Base-by-base conservation (phyloP, 2,329 filamentous ascomycete genomes). In the Sporothrix dimorphospora region DNA sequence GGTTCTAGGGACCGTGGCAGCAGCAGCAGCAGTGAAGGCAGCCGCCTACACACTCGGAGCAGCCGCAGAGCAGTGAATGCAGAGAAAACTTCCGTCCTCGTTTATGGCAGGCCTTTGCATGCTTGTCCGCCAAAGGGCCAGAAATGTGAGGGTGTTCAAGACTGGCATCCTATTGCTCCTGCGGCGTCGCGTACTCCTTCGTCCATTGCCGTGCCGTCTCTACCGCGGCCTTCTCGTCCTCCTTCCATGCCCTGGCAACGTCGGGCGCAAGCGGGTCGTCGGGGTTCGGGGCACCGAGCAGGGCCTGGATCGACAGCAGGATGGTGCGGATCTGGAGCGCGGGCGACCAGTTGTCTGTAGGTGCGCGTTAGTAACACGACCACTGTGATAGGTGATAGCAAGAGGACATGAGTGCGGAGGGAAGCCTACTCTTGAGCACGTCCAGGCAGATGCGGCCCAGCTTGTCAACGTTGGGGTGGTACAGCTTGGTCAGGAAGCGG, bases 261-360 rank as follows among this genome's bases (percentile, higher is more conserved):
- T 99, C 95, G 79, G 97, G 97, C 67, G 96, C 97, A 55, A 99
- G 89, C n/a, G 96, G 97, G 79, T 99, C 96, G 79, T 99, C 96
- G 40, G 97, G 96, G 82, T 99, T 99, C 16, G 96, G 96, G 6
- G 96, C 95, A 59, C 96, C 96, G 16, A 99, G 90, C 30, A 99
- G 88, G 68, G 96, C 96, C 82, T 99, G 97, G 80, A 99, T 99
- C 11, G 95, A 98, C 71, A 99, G 90, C n/a, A 99, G 89, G 76
- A 99, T 99, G 7, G 96, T 99, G 75, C 96, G 91, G 80, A 99
- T 99, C 83, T 99, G 96, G 42, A 99, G 89, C 16, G 97, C 96
- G 5, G 96, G 96, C 27, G 95, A 98, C 96, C 96, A 99, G 87
- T 99, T 99, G 81, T 95, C 94, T 98, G 74, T 11, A 75, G 2